phyloP scores from a whole-genome alignment of 2,329 filamentous ascomycete genomes.

The Stagonosporopsis tanaceti region DNA sequence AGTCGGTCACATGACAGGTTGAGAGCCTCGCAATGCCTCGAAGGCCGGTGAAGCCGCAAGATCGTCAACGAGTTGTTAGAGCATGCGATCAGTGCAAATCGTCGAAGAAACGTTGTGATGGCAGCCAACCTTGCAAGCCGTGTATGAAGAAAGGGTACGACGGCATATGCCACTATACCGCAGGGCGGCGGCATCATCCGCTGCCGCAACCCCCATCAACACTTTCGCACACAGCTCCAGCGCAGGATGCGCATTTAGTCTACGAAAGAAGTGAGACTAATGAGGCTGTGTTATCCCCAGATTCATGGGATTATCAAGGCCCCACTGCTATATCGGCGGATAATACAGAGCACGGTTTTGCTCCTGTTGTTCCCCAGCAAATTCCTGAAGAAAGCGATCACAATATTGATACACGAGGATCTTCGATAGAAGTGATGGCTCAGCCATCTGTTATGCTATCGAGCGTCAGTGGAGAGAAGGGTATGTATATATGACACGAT shows the following conservation, averaged over 20 bases:
- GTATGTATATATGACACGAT: constrained; percentile 40
- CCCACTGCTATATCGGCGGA: constrained; percentile 5
- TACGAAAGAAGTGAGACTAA: constrained; percentile 4
- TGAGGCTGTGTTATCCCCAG: constrained; percentile 10
- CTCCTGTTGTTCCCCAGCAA: neutral
- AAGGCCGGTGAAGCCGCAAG: constrained; percentile 30
- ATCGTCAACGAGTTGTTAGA: constrained; percentile 30
- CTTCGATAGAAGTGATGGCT: constrained; percentile 20
- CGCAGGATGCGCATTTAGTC: neutral
- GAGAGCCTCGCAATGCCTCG: constrained; percentile 28
- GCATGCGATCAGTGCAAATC: constrained; percentile 32
- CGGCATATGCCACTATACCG: constrained; percentile 24
- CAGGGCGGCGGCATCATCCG: constrained; percentile 20
- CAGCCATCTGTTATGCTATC: constrained; percentile 56
- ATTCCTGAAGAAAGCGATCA: constrained; percentile 7
- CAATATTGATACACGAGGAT: constrained; percentile 26
- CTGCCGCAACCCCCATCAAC: constrained; percentile 10
- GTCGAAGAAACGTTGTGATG: constrained; percentile 34
- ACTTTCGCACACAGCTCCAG: constrained; percentile 2
- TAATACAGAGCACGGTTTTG: constrained; percentile 1
- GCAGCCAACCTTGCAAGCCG: constrained; percentile 25
- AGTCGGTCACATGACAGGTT: constrained; percentile 17
- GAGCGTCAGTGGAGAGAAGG: constrained; percentile 59
- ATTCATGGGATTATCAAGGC: constrained; percentile 17
- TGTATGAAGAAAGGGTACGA: constrained; percentile 28